Evolutionary conservation across 2,329 filamentous ascomycete genomes (phyloP), one percentile per base, ranked within the genome.

Genomic region (Hirsutella minnesotensis): DNA sequence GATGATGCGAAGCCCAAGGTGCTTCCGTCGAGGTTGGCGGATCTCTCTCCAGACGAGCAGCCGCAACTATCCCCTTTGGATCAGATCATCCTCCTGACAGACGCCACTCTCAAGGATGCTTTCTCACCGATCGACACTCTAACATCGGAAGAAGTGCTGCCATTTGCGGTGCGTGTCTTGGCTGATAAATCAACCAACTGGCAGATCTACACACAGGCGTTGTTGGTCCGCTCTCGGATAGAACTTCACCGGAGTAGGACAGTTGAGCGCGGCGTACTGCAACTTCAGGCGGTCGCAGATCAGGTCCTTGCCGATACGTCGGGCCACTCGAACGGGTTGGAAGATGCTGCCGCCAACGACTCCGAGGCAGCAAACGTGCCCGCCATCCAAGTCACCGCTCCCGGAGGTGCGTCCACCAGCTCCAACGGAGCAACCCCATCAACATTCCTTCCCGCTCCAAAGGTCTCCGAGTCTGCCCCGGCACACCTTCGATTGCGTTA

Each of bases 201-300:
- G 92, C 92, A 96, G 60, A 82, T 95, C 29, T 96, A 96, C 58
- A 95, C 92, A 0, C 89, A 96, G 57, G 92, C 88, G 0, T 69
- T 98, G 9, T 71, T 98, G 0, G 85, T 96, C 2, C 77, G 92
- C 37, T 94, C 86, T 46, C 75, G 92, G 15, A 90, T 96, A 43
- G 92, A 98, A 62, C 74, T 89, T 0, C 89, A 94, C 62, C 77
- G 79, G 42, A 86, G 89, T 42, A 75, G 90, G 43, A 98, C 92
- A 0, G 73, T 94, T 31, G 92, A 98, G 64, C 74, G 92, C 46
- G 86, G 87, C 38, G 78, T 98, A 0, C 67, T 98, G 18, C 92
- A 98, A 63, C 75, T 98, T 51, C 92, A 98, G 62, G 89, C 89
- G 1, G 78, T 98, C 0, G 89, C 95, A 1, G 92, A 98, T 52